Percentiles rank a stretch among this genome's conserved stretches.
These are phyloP conservation scores for Fusarium nelsonii DNA, from an alignment of 2,329 filamentous ascomycete genomes.

Conservation along the genomic window DNA sequence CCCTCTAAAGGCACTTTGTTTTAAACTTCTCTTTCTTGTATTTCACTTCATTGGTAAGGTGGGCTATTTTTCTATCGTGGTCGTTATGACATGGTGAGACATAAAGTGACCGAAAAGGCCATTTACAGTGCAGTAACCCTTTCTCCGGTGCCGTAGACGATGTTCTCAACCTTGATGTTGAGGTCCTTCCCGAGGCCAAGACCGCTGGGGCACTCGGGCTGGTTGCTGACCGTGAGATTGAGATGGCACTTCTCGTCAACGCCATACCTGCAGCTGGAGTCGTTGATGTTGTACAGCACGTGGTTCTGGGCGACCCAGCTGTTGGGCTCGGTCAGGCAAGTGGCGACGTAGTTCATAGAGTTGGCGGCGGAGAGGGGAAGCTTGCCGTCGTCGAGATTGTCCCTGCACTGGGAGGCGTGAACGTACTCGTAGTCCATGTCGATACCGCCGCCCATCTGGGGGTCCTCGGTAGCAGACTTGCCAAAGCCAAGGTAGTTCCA, in stretches of 20 bases:
- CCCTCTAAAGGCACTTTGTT: too few species aligned
- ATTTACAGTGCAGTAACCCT: slow-evolving; percentile 43
- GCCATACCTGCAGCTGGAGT: slow-evolving; percentile 63
- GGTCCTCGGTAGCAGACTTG: slow-evolving; percentile 59
- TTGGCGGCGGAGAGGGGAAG: slow-evolving; percentile 68
- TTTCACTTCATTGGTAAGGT: slow-evolving; percentile 32
- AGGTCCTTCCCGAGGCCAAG: slow-evolving; percentile 53
- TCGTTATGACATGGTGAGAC: slow-evolving; percentile 36
- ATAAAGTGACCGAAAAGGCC: not conserved
- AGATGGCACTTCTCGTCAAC: slow-evolving; percentile 64
- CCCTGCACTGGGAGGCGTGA: slow-evolving; percentile 61
- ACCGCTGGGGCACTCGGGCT: slow-evolving; percentile 62
- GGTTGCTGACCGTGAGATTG: slow-evolving; percentile 62
- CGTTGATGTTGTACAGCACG: slow-evolving; percentile 65
- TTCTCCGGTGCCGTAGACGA: slow-evolving; percentile 64
- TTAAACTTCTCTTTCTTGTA: slow-evolving; percentile 32
- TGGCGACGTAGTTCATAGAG: slow-evolving; percentile 66
- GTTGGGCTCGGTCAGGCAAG: slow-evolving; percentile 59
- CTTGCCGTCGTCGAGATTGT: slow-evolving; percentile 63
- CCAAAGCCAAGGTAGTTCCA: slow-evolving; percentile 70
- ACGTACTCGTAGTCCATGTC: slow-evolving; percentile 64
- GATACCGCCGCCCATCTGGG: slow-evolving; percentile 63
- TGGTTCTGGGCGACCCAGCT: slow-evolving; percentile 67
- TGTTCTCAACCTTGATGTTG: slow-evolving; percentile 61
- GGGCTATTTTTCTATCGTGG: slow-evolving; percentile 40